These are phyloP conservation scores for Dactylellina drechsleri DNA, from an alignment of 2,329 filamentous ascomycete genomes.

Conservation along the genomic window DNA sequence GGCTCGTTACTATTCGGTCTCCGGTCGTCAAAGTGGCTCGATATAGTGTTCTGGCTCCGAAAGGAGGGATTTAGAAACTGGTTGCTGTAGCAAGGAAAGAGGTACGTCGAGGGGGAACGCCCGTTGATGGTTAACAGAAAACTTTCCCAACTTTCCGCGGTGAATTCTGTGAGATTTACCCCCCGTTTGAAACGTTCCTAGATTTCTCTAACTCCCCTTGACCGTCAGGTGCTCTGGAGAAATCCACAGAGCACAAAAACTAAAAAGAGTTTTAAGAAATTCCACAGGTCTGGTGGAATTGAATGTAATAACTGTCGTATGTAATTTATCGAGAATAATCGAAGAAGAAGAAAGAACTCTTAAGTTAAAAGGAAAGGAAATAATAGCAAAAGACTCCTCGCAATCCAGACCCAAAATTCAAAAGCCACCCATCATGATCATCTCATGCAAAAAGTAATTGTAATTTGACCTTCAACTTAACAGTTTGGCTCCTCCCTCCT, in stretches of 20 bases:
- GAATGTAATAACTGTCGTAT: conserved; percentile 23
- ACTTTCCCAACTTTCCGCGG: conserved; percentile 1
- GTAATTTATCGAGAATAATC: conserved; percentile 17
- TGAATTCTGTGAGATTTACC: neutral
- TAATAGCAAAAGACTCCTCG: conserved; percentile 7
- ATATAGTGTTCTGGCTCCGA: neutral
- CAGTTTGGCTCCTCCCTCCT: conserved; percentile 8
- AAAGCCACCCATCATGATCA: conserved; percentile 34
- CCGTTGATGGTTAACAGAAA: neutral
- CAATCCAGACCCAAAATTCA: conserved; percentile 8
- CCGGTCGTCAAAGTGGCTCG: conserved; percentile 1
- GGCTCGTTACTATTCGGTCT: neutral
- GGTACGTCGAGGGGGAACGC: neutral
- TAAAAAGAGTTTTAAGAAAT: conserved; percentile 5
- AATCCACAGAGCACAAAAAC: neutral
- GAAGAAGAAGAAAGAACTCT: conserved; percentile 1
- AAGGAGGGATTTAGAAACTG: neutral
- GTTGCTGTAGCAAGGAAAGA: conserved; percentile 1
- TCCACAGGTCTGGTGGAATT: conserved; percentile 16
- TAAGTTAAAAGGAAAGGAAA: neutral
- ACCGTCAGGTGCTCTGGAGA: neutral
- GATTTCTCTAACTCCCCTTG: conserved; percentile 16
- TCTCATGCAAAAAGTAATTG: conserved; percentile 18
- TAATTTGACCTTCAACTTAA: conserved; percentile 11
- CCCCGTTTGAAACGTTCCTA: conserved; percentile 2